These are phyloP conservation scores for Schizonepeta tenuifolia DNA, from an alignment of 257 asterid genomes.

Conservation along the genomic window DNA sequence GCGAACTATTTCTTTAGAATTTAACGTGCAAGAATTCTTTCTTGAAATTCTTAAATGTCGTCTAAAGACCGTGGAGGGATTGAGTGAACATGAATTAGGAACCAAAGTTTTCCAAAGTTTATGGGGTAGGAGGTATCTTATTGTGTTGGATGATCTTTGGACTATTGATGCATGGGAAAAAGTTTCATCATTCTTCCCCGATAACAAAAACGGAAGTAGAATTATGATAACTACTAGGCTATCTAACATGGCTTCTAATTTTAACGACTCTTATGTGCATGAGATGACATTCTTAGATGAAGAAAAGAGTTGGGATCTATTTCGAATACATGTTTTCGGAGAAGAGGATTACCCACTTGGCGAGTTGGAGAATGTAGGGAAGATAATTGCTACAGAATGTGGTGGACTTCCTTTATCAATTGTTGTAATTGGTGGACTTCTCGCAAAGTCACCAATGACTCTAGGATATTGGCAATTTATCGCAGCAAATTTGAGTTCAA, in stretches of 20 bases:
- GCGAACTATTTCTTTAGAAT: neutral
- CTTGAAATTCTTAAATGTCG: neutral
- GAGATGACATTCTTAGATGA: neutral
- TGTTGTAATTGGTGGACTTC: neutral
- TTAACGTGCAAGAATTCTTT: neutral
- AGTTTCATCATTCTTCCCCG: neutral
- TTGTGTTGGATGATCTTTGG: neutral
- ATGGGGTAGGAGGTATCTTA: neutral
- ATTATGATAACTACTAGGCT: neutral
- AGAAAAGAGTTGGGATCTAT: neutral
- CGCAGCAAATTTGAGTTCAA: neutral
- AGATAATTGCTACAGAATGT: neutral
- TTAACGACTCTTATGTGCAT: neutral
- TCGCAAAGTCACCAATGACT: neutral
- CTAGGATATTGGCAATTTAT: neutral
- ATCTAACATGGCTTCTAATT: neutral
- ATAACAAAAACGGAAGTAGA: too few species aligned
- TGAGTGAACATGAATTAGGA: neutral
- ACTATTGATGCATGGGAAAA: neutral
- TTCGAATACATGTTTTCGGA: neutral
- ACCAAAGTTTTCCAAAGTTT: neutral
- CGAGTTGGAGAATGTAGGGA: neutral
- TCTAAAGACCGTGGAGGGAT: neutral
- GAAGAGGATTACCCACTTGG: neutral
- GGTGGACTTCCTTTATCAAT: neutral